Base-by-base conservation (phyloP, 768 basidiomycete species). In the Russula lepida region DNA sequence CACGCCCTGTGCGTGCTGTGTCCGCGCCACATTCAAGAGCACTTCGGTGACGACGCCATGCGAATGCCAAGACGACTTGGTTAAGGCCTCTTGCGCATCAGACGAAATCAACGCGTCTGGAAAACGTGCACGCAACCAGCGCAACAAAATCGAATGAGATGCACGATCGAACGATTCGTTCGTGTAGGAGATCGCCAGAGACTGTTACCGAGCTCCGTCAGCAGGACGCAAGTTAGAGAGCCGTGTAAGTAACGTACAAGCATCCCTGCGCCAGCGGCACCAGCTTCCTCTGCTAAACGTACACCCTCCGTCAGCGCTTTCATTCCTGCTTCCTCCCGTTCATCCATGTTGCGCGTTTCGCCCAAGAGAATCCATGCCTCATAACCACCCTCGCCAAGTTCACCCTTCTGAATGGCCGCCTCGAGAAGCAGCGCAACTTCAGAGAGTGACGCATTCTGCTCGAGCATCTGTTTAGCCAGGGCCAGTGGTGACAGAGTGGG, bases 301-400 rank as follows among this genome's bases (percentile, higher is more conserved):
- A 89, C 84, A 47, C 91, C 88, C 71, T 92, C 83, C 53, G 77
- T 76, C 35, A 94, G 76, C 2, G 92, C 92, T 32, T 82, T 81
- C 81, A 95, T 86, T 13, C 86, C 91, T 19, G 81, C 79, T 35
- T 90, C 86, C 71, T 92, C 91, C 11, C 88, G 83, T 69, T 93
- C 91, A 65, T 93, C 91, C 91, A 93, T 88, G 67, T 85, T 86
- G 59, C 93, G 81, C 0, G 88, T 88, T 72, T 95, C 89, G 11
- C 95, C 95, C 2, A 98, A 77, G 21, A 95, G 77, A 55, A 92
- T 85, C 95, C 95, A 99, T 0, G 93, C 82, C 70, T 95, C 95
- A 54, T 86, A 91, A 53, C 90, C 85, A 27, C 84, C 87, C 68
- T 87, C 83, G 27, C 90, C 91, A 8, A 88, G 74, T 60, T 92